These are phyloP conservation scores for Ophiostoma ulmi DNA, from an alignment of 2,329 filamentous ascomycete species.

Conservation along the genomic window DNA sequence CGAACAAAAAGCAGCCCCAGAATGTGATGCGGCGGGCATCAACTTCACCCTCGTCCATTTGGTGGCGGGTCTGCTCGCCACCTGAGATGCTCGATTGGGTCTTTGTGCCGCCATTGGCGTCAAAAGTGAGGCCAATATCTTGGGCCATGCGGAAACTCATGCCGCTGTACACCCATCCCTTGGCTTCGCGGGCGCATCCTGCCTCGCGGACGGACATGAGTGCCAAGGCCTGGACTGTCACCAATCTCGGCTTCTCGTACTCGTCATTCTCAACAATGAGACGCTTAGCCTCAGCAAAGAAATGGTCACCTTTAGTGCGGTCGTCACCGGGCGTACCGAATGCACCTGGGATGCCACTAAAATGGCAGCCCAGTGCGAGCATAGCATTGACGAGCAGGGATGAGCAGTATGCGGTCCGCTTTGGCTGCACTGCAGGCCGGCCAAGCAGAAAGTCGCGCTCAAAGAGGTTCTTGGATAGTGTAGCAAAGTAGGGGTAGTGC, in stretches of 20 bases:
- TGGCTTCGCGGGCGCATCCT: constrained; percentile 86
- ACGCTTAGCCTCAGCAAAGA: constrained; percentile 88
- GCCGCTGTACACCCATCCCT: constrained; percentile 96
- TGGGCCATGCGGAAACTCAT: constrained; percentile 98
- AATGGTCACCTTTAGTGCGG: constrained; percentile 87
- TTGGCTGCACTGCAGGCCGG: constrained; percentile 48
- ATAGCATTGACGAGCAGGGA: constrained; percentile 89
- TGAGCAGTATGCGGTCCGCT: constrained; percentile 72
- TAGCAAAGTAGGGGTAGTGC: constrained; percentile 96
- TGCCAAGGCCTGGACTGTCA: constrained; percentile 87
- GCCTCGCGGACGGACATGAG: constrained; percentile 96
- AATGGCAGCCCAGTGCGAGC: constrained; percentile 88
- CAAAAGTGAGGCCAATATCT: constrained; percentile 86
- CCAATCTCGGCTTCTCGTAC: constrained; percentile 80
- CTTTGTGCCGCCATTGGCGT: constrained; percentile 52
- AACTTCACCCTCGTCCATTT: constrained; percentile 70
- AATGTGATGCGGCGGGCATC: constrained; percentile 89
- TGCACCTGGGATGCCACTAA: constrained; percentile 70
- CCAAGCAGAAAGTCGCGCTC: constrained; percentile 78
- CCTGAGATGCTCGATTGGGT: not conserved
- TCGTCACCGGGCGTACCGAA: constrained; percentile 67
- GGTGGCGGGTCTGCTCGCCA: constrained; percentile 27
- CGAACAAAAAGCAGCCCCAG: constrained; percentile 97
- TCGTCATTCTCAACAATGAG: constrained; percentile 87
- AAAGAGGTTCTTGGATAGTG: constrained; percentile 79